These are phyloP conservation scores for Chenopodium quinoa DNA, from an alignment of 148 eudicot species.

Conservation along the genomic window DNA sequence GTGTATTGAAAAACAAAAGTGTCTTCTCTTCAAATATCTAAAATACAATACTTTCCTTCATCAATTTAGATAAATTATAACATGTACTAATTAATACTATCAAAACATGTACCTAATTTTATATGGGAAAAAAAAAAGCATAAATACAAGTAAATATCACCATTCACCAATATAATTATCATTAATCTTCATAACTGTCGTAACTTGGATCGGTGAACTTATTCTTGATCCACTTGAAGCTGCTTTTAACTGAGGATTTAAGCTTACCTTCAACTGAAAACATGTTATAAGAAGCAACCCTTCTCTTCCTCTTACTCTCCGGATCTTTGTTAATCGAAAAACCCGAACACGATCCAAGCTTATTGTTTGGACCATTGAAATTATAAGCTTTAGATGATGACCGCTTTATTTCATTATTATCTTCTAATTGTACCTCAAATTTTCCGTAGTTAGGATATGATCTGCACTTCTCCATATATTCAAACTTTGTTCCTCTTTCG, in stretches of 20 bases:
- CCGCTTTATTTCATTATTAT: slow-evolving; percentile 18
- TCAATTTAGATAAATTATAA: neutral
- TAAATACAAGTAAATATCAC: too few relatives aligned
- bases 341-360: slow-evolving; percentile 7
- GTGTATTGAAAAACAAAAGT: neutral
- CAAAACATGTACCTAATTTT: neutral
- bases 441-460: slow-evolving; percentile 51
- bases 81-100: too few relatives aligned
- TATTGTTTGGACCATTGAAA: slow-evolving; percentile 54
- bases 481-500: neutral
- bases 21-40: neutral
- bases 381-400: slow-evolving; percentile 36
- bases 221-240: slow-evolving; percentile 71
- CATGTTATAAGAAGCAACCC: slow-evolving; percentile 75
- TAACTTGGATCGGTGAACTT: slow-evolving; percentile 38
- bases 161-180: too few relatives aligned
- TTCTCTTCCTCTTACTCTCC: slow-evolving; percentile 62
- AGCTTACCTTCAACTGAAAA: slow-evolving; percentile 59
- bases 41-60: neutral
- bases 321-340: slow-evolving; percentile 34
- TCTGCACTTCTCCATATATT: slow-evolving; percentile 62
- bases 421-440: slow-evolving; percentile 25
- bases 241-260: slow-evolving; percentile 50
- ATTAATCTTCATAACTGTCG: neutral
- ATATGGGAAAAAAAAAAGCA: neutral